Base-by-base conservation (phyloP, 129 eudicot genomes). In the Mikania micrantha region DNA sequence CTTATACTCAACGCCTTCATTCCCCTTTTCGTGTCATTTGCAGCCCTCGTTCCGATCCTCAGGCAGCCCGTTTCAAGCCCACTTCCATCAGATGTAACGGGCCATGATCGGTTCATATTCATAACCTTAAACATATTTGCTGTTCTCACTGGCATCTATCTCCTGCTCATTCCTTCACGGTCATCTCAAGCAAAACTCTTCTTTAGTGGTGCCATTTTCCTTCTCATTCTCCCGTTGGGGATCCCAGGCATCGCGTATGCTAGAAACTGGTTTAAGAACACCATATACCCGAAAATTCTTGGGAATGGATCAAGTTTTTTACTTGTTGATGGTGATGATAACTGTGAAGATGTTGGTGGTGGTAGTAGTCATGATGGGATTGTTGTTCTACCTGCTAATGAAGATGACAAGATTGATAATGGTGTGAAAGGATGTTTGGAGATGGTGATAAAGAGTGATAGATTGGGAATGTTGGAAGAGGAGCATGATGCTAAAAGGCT, bases 171-270 rank as follows among this genome's bases (percentile, higher is more conserved):
- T 49, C 77, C 75, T 60, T 77, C 94, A 29, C 67, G 24, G 53
- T 65, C 95, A 21, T 34, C 59, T n/a, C 79, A 75, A 45, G 83
- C 95, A 42, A 78, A 76, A 13, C 10, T 84, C 36, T 80, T 88
- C 52, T 88, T 84, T 32, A 19, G 44, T 45, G 96, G 95, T 59
- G 96, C 96, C 66, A 50, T 88, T 29, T 15, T 64, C 44, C 88
- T 92, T 8, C 96, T 92, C 3, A 7, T 86, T 62, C 79, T 88
- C 41, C 96, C 98, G 2, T 34, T 85, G 7, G 87, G 82, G 24
- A 78, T 88, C 64, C 98, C 98, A 0, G 96, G 98, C 0, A 84
- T 92, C 31, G 68, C 80, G 6, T 88, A 84, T 67, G 95, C 96
- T 34, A 74, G 96, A 66, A 76, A 65, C 10, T 92, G 96, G 98